phyloP scores from a whole-genome alignment of 495 filamentous ascomycete species.

The Wilcoxina mikolae region DNA sequence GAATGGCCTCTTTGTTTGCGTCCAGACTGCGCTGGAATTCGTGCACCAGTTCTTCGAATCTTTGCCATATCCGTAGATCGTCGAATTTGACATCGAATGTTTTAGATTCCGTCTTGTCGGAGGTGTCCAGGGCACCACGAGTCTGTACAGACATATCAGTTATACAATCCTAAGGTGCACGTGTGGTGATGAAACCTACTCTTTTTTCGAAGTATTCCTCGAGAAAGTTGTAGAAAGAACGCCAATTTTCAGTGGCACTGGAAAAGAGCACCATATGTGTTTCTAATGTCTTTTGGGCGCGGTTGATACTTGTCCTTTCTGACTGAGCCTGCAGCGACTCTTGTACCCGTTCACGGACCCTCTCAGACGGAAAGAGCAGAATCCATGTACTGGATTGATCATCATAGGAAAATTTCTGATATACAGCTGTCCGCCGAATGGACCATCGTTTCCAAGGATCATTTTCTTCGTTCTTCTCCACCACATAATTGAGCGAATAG shows the following conservation, averaged over 20 bases:
- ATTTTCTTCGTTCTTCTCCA: not conserved
- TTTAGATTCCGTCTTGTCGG: too few relatives aligned
- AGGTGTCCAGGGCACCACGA: too few relatives aligned
- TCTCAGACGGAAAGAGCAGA: conserved; percentile 12
- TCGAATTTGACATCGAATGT: conserved; percentile 14
- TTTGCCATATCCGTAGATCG: conserved; percentile 14
- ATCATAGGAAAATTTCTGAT: conserved; percentile 18
- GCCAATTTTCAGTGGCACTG: conserved; percentile 17
- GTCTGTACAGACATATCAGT: not conserved
- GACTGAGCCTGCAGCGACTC: conserved; percentile 1
- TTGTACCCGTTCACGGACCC: conserved; percentile 4
- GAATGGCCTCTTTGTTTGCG: conserved; percentile 13
- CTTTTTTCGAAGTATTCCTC: conserved; percentile 2
- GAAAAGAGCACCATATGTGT: conserved; percentile 18
- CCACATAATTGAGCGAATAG: not conserved
- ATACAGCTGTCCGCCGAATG: conserved; percentile 13
- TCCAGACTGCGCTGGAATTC: conserved; percentile 9
- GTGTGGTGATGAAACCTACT: too few relatives aligned
- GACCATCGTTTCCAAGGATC: conserved; percentile 10
- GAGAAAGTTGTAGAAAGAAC: conserved; percentile 17
- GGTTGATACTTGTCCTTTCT: not conserved
- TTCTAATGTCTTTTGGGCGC: conserved; percentile 11
- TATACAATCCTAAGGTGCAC: too few relatives aligned
- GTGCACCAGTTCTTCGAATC: conserved; percentile 15
- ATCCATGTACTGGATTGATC: conserved; percentile 18